Evolutionary conservation across 805 yeast genomes (phyloP).

Genomic region (Sugiyamaella lignohabitans): DNA sequence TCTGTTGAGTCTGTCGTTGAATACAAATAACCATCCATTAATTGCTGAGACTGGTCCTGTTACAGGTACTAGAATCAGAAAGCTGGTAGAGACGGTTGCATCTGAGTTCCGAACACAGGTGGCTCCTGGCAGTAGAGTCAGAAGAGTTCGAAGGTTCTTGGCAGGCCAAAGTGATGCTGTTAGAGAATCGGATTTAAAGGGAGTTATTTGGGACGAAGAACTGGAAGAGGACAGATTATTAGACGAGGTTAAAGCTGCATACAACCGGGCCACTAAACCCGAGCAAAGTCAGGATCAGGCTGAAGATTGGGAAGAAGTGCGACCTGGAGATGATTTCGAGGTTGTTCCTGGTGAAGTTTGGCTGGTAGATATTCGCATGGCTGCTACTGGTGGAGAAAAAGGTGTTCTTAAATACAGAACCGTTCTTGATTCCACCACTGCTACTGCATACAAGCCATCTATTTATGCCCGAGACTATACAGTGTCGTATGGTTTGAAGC

Average conservation of each 20-base stretch:
- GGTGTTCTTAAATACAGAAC: slow-evolving; percentile 27
- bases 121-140: slow-evolving; percentile 87
- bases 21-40: slow-evolving; percentile 36
- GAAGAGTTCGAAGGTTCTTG: slow-evolving; percentile 86
- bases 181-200: slow-evolving; percentile 87
- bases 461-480: slow-evolving; percentile 82
- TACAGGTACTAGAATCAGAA: slow-evolving; percentile 64
- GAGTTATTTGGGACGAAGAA: slow-evolving; percentile 46
- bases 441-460: slow-evolving; percentile 36
- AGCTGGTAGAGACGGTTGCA: slow-evolving; percentile 82
- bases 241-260: not conserved
- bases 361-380: slow-evolving; percentile 74
- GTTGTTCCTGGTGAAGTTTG: slow-evolving; percentile 82
- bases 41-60: slow-evolving; percentile 32
- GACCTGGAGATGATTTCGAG: slow-evolving; percentile 54
- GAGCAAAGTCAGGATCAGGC: slow-evolving; percentile 3
- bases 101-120: slow-evolving; percentile 72
- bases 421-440: slow-evolving; percentile 12
- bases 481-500: slow-evolving; percentile 67
- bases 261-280: not conserved
- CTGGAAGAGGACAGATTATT: slow-evolving; percentile 17
- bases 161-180: slow-evolving; percentile 96
- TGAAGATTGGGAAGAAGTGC: slow-evolving; percentile 16
- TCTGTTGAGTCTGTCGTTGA: slow-evolving; percentile 66
- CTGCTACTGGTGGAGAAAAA: slow-evolving; percentile 45